phyloP scores from a whole-genome alignment of 257 asterid genomes.

The Salvia splendens region DNA sequence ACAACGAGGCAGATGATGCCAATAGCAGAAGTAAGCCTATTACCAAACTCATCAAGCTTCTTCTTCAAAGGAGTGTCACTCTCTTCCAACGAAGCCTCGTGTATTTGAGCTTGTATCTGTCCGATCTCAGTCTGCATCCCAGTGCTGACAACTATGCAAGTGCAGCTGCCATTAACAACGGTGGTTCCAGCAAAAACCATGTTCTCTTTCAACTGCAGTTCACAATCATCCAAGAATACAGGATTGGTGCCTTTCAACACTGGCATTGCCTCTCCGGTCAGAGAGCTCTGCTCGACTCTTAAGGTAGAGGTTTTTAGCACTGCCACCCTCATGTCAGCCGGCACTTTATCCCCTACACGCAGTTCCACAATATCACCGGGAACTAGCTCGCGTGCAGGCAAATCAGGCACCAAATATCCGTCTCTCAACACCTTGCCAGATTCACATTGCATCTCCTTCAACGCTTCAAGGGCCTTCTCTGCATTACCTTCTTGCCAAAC shows the following conservation, averaged over 20 bases:
- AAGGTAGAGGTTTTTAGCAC: slow-evolving; percentile 65
- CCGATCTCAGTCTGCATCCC: slow-evolving; percentile 85
- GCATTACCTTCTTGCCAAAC: slow-evolving; percentile 93
- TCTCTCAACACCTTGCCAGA: slow-evolving; percentile 28
- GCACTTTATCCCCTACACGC: slow-evolving; percentile 79
- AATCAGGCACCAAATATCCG: slow-evolving; percentile 29
- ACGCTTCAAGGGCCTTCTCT: slow-evolving; percentile 79
- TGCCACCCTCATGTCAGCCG: slow-evolving; percentile 81
- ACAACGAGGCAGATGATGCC: slow-evolving; percentile 31
- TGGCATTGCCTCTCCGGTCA: slow-evolving; percentile 71
- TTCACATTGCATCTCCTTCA: slow-evolving; percentile 82
- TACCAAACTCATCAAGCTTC: slow-evolving; percentile 82
- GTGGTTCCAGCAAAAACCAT: slow-evolving; percentile 91
- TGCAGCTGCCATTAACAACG: slow-evolving; percentile 73
- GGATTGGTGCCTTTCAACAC: slow-evolving; percentile 24
- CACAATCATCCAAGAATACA: slow-evolving; percentile 29
- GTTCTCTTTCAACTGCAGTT: slow-evolving; percentile 59
- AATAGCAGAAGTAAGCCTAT: slow-evolving; percentile 29
- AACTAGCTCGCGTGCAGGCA: slow-evolving; percentile 74
- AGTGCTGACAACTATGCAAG: slow-evolving; percentile 51
- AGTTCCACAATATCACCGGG: slow-evolving; percentile 84
- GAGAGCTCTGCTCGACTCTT: slow-evolving; percentile 72
- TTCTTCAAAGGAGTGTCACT: slow-evolving; percentile 78
- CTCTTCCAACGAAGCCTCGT: slow-evolving; percentile 58
- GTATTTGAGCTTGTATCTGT: slow-evolving; percentile 72